Base-by-base conservation (phyloP, 2,329 filamentous ascomycete species). In the Fusarium goolgardi region DNA sequence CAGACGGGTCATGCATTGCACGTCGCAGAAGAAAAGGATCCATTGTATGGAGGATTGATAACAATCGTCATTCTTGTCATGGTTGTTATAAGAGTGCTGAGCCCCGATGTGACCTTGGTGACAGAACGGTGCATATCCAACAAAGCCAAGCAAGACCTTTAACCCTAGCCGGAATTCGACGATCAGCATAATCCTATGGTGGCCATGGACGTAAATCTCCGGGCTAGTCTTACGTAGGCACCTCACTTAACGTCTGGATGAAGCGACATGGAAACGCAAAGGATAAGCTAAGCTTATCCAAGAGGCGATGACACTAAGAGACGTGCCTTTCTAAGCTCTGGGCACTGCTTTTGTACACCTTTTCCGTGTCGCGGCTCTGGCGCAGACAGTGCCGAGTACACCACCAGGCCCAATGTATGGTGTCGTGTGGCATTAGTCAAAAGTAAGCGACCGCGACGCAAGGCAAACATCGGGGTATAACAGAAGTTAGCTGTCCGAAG, bases 281-380 rank as follows among this genome's bases (percentile, higher is more conserved):
- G 20, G 39, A 41, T 25, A 41, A 23, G 39, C 39, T 25, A 41
- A 23, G 39, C 39, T 25, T 41, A 9, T 41, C 21, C 8, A 41
- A 41, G 1, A 18, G 16, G 39, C 21, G 16, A 41, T 12, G 15
- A 10, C 5, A 11, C 21, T 6, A 21, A 21, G 21, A 21, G 3
- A 21, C 21, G 4, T 20, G 11, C 11, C 3, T 4, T 20, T 12
- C 6, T 4, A 20, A 4, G n/a, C 0, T 4, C 6, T 15, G 0
- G 20, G 20, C 4, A 13, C 21, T 37, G 9, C 4, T 20, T 10
- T 45, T 3, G 15, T 6, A 50, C 20, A 13, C 6, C 18, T 8
- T 8, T 35, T 9, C 23, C 23, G 13, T 16, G 25, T 39, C 13
- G 47, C 23, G 6, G 15, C 18, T 49, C 23, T 27, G 16, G 32